phyloP scores from a whole-genome alignment of 2,329 filamentous ascomycete genomes.

The Trichoderma sp. region DNA sequence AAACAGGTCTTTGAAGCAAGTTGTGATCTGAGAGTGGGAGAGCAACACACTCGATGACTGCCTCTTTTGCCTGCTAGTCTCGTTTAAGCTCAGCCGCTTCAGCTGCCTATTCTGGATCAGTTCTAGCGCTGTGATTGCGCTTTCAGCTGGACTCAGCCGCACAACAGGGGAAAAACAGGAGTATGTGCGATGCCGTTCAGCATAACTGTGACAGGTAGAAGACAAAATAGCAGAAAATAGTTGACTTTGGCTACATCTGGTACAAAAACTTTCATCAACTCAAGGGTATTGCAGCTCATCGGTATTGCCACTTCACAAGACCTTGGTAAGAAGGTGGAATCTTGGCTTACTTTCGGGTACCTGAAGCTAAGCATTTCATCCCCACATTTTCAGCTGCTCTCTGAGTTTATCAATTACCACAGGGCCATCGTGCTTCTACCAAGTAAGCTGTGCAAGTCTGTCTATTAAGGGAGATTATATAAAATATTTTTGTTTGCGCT shows the following conservation, averaged over 20 bases:
- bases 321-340: neutral
- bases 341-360: neutral
- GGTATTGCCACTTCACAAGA: neutral
- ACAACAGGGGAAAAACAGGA: neutral
- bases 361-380: neutral
- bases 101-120: slow-evolving; percentile 8
- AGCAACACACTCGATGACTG: neutral
- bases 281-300: no score
- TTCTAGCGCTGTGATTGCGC: slow-evolving; percentile 19
- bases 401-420: neutral
- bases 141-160: slow-evolving; percentile 16
- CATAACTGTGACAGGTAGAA: neutral
- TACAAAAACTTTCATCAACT: no score
- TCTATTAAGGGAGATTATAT: neutral
- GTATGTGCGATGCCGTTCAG: neutral
- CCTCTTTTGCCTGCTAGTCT: neutral
- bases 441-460: neutral
- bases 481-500: no score
- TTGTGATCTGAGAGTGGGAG: neutral
- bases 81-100: neutral
- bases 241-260: neutral
- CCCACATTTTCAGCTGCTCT: neutral
- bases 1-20: neutral
- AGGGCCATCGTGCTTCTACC: neutral
- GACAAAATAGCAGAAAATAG: neutral